These are phyloP conservation scores for Saksenaea vasiformis DNA, from an alignment of 371 early-diverging fungal species.

Conservation along the genomic window DNA sequence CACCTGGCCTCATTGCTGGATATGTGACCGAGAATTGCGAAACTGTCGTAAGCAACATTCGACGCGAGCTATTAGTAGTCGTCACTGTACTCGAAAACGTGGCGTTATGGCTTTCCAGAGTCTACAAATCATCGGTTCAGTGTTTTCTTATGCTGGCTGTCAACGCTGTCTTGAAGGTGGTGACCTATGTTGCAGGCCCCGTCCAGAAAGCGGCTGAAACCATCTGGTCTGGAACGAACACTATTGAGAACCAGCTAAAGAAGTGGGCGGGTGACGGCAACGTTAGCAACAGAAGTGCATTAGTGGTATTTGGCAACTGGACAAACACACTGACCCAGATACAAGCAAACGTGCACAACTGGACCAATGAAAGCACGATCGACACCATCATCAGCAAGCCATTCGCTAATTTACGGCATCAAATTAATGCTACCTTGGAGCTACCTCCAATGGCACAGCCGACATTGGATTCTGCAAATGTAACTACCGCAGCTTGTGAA, in stretches of 20 bases:
- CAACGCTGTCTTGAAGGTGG: conserved; percentile 20
- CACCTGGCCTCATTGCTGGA: background rate
- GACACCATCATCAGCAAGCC: conserved; percentile 20
- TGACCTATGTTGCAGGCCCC: conserved; percentile 24
- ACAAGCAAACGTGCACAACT: conserved; percentile 26
- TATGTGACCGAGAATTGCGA: background rate
- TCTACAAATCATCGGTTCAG: conserved; percentile 42
- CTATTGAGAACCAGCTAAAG: conserved; percentile 1
- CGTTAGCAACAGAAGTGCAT: background rate
- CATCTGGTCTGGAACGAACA: conserved; percentile 13
- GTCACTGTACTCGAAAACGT: conserved; percentile 18
- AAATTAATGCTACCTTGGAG: conserved; percentile 18
- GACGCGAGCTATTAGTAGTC: conserved; percentile 9
- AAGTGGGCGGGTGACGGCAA: background rate
- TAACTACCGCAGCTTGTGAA: background rate
- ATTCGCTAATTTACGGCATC: conserved; percentile 21
- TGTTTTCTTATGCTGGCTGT: conserved; percentile 39
- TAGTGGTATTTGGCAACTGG: conserved; percentile 19
- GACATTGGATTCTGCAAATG: background rate
- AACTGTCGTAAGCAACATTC: conserved; percentile 24
- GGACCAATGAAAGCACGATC: conserved; percentile 25
- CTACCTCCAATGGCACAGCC: background rate
- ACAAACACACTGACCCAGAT: conserved; percentile 17
- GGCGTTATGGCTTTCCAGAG: conserved; percentile 27
- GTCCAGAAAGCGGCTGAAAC: conserved; percentile 30